Evolutionary conservation across 192 early-diverging fungal species (phyloP).

Genomic region (Coemansia sp.): DNA sequence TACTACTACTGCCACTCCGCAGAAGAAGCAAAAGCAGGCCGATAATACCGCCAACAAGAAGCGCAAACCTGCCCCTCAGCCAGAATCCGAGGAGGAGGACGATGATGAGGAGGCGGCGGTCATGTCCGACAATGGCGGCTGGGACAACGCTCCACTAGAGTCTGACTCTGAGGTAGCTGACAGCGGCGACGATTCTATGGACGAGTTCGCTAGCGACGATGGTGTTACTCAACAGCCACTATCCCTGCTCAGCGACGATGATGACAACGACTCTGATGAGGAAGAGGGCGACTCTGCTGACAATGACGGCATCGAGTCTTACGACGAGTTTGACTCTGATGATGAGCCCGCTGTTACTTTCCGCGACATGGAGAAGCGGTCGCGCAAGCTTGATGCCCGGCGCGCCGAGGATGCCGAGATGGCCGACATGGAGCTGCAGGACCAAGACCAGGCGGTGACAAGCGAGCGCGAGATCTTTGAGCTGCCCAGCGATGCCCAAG

Average conservation of each 20-base stretch:
- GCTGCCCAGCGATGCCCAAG: slow-evolving; percentile 68
- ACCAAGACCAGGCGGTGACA: slow-evolving; percentile 57
- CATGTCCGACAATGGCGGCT: slow-evolving; percentile 42
- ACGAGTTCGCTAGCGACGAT: slow-evolving; percentile 40
- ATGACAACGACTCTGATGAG: slow-evolving; percentile 13
- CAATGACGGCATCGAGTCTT: slow-evolving; percentile 38
- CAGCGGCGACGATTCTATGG: slow-evolving; percentile 56
- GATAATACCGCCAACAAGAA: slow-evolving; percentile 9
- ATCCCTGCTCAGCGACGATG: slow-evolving; percentile 24
- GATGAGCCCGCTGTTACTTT: slow-evolving; percentile 38
- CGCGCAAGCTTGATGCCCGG: slow-evolving; percentile 56
- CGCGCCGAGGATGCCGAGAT: slow-evolving; percentile 67
- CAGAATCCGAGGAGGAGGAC: slow-evolving; percentile 1
- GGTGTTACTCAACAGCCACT: slow-evolving; percentile 17
- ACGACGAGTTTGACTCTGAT: slow-evolving; percentile 53
- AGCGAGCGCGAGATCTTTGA: slow-evolving; percentile 57
- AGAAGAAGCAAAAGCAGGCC: not conserved
- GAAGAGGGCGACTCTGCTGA: slow-evolving; percentile 16
- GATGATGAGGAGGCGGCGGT: slow-evolving; percentile 59
- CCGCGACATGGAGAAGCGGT: slow-evolving; percentile 77
- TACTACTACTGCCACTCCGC: not conserved
- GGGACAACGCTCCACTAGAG: slow-evolving; percentile 51
- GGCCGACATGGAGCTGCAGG: slow-evolving; percentile 70
- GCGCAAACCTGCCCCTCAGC: not conserved
- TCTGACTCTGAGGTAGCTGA: slow-evolving; percentile 56